These are phyloP conservation scores for Penicillium hesseltinei DNA, from an alignment of 2,329 filamentous ascomycete genomes.

Conservation along the genomic window DNA sequence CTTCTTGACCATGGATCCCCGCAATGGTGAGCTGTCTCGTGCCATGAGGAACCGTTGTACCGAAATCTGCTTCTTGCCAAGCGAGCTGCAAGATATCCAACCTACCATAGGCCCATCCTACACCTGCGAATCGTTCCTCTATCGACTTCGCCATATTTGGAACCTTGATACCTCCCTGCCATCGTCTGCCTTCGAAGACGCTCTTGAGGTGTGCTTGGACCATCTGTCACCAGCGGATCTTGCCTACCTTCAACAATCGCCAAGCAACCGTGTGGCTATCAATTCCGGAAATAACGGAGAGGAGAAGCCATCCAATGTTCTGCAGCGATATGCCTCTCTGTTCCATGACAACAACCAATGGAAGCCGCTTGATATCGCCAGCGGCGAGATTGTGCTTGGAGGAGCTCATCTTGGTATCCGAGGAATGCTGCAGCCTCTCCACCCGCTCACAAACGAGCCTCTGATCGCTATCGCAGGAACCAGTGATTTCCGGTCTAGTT, in stretches of 20 bases:
- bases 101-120: slow-evolving; percentile 32
- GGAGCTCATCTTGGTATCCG: slow-evolving; percentile 28
- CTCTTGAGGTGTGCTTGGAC: slow-evolving; percentile 36
- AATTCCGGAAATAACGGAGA: slow-evolving; percentile 6
- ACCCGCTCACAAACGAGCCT: slow-evolving; percentile 43
- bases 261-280: slow-evolving; percentile 23
- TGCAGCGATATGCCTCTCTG: slow-evolving; percentile 34
- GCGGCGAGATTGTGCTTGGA: slow-evolving; percentile 24
- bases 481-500: slow-evolving; percentile 20
- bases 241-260: slow-evolving; percentile 32
- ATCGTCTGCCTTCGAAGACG: slow-evolving; percentile 14
- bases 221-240: slow-evolving; percentile 39
- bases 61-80: slow-evolving; percentile 72
- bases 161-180: slow-evolving; percentile 16
- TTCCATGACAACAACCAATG: slow-evolving; percentile 33
- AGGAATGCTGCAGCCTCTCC: slow-evolving; percentile 34
- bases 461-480: slow-evolving; percentile 29
- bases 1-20: slow-evolving; percentile 89
- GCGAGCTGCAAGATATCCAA: slow-evolving; percentile 26
- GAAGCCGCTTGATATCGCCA: slow-evolving; percentile 26
- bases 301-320: slow-evolving; percentile 17
- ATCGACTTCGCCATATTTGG: slow-evolving; percentile 40
- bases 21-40: slow-evolving; percentile 87
- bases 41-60: slow-evolving; percentile 95
- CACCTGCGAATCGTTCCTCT: slow-evolving; percentile 40